These are phyloP conservation scores for Phialophora chinensis DNA, from an alignment of 2,329 filamentous ascomycete species.

Conservation along the genomic window DNA sequence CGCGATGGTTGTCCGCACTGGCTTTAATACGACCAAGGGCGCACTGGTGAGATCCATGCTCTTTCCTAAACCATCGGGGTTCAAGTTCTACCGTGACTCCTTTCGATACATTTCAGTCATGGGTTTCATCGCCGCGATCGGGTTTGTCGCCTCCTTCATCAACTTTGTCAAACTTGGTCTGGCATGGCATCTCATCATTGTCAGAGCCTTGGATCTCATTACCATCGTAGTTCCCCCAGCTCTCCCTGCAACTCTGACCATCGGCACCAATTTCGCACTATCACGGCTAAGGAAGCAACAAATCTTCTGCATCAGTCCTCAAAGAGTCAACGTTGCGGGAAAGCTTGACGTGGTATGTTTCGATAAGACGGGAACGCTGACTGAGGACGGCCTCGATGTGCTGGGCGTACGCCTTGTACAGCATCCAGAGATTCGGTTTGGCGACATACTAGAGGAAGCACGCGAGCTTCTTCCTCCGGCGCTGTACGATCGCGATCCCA, in stretches of 20 bases:
- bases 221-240: slow-evolving; percentile 97
- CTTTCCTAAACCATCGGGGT: slow-evolving; percentile 96
- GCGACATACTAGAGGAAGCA: slow-evolving; percentile 73
- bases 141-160: slow-evolving; percentile 87
- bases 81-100: slow-evolving; percentile 97
- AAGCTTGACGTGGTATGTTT: slow-evolving; percentile 97
- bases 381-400: slow-evolving; percentile 93
- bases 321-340: slow-evolving; percentile 93
- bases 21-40: slow-evolving; percentile 97
- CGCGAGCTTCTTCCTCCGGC: slow-evolving; percentile 63
- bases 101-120: slow-evolving; percentile 98
- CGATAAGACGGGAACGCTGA: slow-evolving; percentile 98
- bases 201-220: slow-evolving; percentile 90
- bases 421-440: slow-evolving; percentile 65
- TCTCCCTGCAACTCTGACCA: slow-evolving; percentile 90
- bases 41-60: slow-evolving; percentile 96
- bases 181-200: slow-evolving; percentile 86
- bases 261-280: slow-evolving; percentile 94
- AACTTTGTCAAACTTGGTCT: slow-evolving; percentile 88
- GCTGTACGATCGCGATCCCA: slow-evolving; percentile 63
- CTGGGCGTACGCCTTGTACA: slow-evolving; percentile 83
- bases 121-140: slow-evolving; percentile 81
- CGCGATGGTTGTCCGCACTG: slow-evolving; percentile 89
- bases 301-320: slow-evolving; percentile 97
- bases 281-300: slow-evolving; percentile 82